Conservation (phyloP, 2,329 filamentous ascomycete genomes). For the Paramyrothecium roridum region DNA sequence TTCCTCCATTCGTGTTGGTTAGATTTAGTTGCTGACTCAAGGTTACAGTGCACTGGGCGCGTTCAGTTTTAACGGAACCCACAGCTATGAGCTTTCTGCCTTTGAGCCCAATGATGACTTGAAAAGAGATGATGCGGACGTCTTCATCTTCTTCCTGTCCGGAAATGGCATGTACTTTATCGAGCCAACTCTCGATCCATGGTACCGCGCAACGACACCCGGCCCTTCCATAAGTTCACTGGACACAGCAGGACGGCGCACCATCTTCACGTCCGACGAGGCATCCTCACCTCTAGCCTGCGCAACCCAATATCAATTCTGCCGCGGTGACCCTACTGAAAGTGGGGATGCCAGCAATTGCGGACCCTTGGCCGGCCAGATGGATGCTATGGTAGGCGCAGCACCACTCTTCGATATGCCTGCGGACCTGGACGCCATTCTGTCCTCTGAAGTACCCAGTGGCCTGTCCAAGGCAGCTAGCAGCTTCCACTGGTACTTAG, state of each 20-base stretch:
- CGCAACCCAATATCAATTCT: neutral
- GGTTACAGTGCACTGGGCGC: too few species aligned
- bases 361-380: neutral
- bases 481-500: neutral
- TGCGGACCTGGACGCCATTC: neutral
- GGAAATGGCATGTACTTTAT: neutral
- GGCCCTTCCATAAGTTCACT: neutral
- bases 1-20: too few species aligned
- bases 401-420: neutral
- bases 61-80: neutral
- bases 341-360: neutral
- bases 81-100: neutral
- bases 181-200: neutral
- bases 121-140: neutral
- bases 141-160: neutral
- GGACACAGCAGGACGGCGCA: neutral
- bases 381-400: neutral
- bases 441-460: neutral
- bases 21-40: too few species aligned
- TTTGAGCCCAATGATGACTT: neutral
- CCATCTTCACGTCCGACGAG: neutral
- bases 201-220: neutral
- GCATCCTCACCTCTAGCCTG: neutral
- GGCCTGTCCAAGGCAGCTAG: neutral
- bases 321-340: neutral